Base-by-base conservation (phyloP, 176 grass and related monocot species). In the Musa schizocarpa region DNA sequence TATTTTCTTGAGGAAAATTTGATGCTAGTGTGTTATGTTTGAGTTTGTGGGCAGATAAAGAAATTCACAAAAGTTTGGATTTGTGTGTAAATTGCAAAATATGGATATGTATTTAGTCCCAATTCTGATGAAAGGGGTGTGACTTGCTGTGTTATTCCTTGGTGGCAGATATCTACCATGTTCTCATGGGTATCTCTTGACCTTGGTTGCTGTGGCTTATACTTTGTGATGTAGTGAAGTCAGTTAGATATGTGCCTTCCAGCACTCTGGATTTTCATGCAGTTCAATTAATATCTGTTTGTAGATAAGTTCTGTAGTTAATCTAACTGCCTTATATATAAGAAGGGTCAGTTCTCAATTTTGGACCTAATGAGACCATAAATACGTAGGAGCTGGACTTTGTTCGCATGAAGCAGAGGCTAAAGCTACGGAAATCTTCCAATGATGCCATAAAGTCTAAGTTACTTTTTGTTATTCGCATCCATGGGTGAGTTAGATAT, bases 391-490 rank as follows among this genome's bases (percentile, higher is more conserved):
- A 94, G 81, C 67, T 86, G 84, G 95, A 94, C 78, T 99, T 22
- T 22, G 22, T 22, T 22, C 22, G 22, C 22, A 22, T 22, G 22
- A 22, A 22, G 22, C 22, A 22, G 22, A 22, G 22, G 22, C 22
- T 22, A 22, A 22, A 22, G 22, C 22, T 22, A 22, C 22, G 22
- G 22, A 22, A 22, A 22, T 22, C 22, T 22, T 22, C 22, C 22
- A 22, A 22, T 22, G 22, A 22, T 22, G 22, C 22, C 22, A 22
- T 22, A 22, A 22, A 22, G 22, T 22, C 22, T 22, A 22, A 22
- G 22, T 22, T 22, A 25, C 24, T 99, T 55, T 99, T 99, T 74
- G 91, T 79, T 22, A 80, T 94, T n/a, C 91, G 91, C 80, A 89
- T 99, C 77, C 90, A 77, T 19, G 95, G 95, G 95, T 94, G 21